phyloP scores from a whole-genome alignment of 2,329 filamentous ascomycete species.

The Trichoderma lentiforme region DNA sequence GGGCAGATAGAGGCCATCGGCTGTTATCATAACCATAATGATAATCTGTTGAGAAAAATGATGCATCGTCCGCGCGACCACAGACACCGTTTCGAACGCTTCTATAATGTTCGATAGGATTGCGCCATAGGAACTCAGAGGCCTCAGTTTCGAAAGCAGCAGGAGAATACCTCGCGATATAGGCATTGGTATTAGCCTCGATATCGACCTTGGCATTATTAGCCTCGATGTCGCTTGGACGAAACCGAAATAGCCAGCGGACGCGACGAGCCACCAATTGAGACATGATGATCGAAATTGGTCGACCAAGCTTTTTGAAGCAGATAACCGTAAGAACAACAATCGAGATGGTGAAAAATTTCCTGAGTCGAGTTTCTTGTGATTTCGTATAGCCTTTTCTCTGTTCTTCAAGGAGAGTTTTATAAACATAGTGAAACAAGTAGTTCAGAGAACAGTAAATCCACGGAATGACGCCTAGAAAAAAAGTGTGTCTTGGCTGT shows the following conservation, averaged over 20 bases:
- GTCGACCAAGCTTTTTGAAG: background rate
- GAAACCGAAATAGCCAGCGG: background rate
- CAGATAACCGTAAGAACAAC: background rate
- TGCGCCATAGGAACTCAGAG: background rate
- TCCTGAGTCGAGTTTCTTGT: background rate
- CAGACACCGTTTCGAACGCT: background rate
- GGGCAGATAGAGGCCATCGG: background rate
- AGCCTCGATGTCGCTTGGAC: background rate
- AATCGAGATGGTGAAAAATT: background rate
- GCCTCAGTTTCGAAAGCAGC: background rate
- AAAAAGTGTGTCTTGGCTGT: background rate
- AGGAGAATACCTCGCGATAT: background rate
- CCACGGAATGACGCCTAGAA: background rate
- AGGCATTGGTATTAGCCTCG: background rate
- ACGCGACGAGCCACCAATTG: background rate
- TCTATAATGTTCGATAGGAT: background rate
- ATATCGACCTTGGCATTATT: background rate
- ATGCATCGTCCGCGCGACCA: background rate
- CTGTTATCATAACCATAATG: background rate
- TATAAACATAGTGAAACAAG: background rate
- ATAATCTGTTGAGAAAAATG: rapidly evolving
- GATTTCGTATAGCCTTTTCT: background rate
- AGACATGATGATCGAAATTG: background rate
- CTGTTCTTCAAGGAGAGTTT: background rate
- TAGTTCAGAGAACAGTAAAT: background rate